phyloP scores from a whole-genome alignment of 768 basidiomycete species.

The Daedalea quercina region DNA sequence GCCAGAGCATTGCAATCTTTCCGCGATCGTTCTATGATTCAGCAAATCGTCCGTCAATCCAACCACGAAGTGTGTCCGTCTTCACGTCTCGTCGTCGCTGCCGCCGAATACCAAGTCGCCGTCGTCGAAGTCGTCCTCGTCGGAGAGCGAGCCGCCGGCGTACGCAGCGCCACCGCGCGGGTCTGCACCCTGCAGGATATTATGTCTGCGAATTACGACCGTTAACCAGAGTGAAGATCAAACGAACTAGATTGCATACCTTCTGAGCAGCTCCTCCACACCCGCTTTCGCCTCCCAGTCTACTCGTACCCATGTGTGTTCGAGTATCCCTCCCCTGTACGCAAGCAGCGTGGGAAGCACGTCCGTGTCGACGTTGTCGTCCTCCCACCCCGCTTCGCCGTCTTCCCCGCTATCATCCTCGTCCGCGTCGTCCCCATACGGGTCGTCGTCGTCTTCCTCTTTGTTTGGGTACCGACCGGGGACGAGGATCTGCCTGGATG shows the following conservation, averaged over 20 bases:
- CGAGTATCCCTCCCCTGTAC: conserved; percentile 74
- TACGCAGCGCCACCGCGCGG: conserved; percentile 26
- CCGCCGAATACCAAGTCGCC: conserved; percentile 24
- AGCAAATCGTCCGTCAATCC: too few species aligned
- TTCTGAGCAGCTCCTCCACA: conserved; percentile 59
- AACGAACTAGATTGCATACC: conserved; percentile 27
- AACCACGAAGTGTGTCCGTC: too few species aligned
- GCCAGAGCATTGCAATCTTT: too few species aligned
- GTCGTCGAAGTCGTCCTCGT: conserved; percentile 33
- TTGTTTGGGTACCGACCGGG: conserved; percentile 15
- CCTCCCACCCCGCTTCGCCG: conserved; percentile 38
- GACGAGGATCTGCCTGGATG: conserved; percentile 14
- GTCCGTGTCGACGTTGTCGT: conserved; percentile 68
- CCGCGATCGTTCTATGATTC: too few species aligned
- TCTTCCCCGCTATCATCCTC: conserved; percentile 28
- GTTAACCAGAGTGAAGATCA: background rate
- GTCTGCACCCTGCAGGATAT: conserved; percentile 31
- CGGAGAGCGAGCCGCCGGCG: conserved; percentile 38
- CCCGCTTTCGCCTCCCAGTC: conserved; percentile 78
- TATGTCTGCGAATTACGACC: conserved; percentile 25
- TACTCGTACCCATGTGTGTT: conserved; percentile 84
- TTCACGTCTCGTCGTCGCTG: conserved; percentile 21
- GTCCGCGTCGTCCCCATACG: conserved; percentile 32
- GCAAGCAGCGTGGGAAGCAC: conserved; percentile 76
- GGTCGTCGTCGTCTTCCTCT: conserved; percentile 42